These are phyloP conservation scores for Fusarium papillatum DNA, from an alignment of 2,329 filamentous ascomycete genomes.

Conservation along the genomic window DNA sequence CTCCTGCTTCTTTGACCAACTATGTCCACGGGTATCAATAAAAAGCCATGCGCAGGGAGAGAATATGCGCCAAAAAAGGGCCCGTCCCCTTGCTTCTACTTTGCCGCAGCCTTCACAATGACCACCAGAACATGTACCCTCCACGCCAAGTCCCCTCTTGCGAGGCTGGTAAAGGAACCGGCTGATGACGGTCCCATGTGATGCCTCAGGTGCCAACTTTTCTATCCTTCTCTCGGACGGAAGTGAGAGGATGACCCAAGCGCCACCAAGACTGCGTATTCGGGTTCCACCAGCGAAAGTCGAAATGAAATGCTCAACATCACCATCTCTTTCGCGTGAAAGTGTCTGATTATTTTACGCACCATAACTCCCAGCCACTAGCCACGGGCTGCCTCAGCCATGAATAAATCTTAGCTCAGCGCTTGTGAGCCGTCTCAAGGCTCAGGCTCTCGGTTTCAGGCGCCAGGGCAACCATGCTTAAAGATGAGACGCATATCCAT, in stretches of 20 bases:
- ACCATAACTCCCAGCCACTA: neutral
- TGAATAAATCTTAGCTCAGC: neutral
- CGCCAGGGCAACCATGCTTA: neutral
- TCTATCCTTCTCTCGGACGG: neutral
- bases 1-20: slow-evolving; percentile 9
- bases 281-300: neutral
- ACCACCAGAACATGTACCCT: neutral
- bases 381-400: neutral
- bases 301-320: neutral
- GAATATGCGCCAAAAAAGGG: neutral
- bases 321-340: neutral
- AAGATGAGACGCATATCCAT: neutral
- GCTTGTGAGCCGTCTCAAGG: neutral
- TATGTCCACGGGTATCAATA: neutral
- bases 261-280: slow-evolving; percentile 1
- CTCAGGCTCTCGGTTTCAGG: neutral
- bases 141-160: slow-evolving; percentile 1
- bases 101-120: neutral
- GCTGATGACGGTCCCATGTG: slow-evolving; percentile 28
- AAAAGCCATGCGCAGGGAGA: neutral
- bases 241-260: neutral
- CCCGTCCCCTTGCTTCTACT: neutral
- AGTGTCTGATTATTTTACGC: neutral
- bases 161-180: slow-evolving; percentile 24
- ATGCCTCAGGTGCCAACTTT: slow-evolving; percentile 27